Evolutionary conservation across 768 basidiomycete genomes (phyloP).

Genomic region (Podaxis sp.): DNA sequence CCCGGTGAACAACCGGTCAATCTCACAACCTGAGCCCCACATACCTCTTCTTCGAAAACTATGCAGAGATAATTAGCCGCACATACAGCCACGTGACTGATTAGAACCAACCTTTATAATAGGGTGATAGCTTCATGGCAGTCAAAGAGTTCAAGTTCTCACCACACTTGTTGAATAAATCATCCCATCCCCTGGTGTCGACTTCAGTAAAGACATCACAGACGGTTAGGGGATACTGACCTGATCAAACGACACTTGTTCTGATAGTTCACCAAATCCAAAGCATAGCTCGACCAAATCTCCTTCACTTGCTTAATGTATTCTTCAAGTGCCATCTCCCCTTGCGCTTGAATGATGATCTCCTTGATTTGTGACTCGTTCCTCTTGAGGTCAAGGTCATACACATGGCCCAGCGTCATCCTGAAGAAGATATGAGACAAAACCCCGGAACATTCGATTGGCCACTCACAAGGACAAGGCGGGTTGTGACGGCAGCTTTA

Average conservation of each 20-base stretch:
- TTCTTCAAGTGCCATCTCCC: conserved; percentile 97
- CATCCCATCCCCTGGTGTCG: conserved; percentile 82
- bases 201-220: conserved; percentile 2
- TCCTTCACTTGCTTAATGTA: conserved; percentile 97
- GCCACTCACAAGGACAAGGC: conserved; percentile 63
- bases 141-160: conserved; percentile 95
- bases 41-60: conserved; percentile 89
- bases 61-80: background rate
- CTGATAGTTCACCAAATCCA: conserved; percentile 97
- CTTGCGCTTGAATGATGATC: conserved; percentile 94
- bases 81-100: background rate
- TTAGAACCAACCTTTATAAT: conserved; percentile 76
- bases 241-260: conserved; percentile 96
- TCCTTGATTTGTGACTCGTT: conserved; percentile 92
- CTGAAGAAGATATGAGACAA: conserved; percentile 31
- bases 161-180: conserved; percentile 93
- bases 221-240: conserved; percentile 29
- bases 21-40: background rate
- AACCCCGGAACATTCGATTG: background rate
- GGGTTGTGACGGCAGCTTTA: conserved; percentile 71
- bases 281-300: conserved; percentile 91
- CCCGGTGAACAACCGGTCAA: conserved; percentile 11
- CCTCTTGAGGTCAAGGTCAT: conserved; percentile 92
- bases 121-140: conserved; percentile 97
- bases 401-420: conserved; percentile 95